phyloP scores from a whole-genome alignment of 306 rosid species.

The Medicago truncatula region MtrunA17r5.0-ANR NC_053047.1:13804501-13805000 shows the following conservation, averaged over 20 bases:
- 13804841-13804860: not conserved
- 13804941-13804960: slow-evolving; percentile 98
- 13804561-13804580: not conserved
- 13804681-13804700: not conserved
- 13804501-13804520: not conserved
- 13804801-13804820: too few species aligned
- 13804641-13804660: not conserved
- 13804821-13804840: not conserved
- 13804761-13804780: not conserved
- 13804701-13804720: not conserved
- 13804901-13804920: slow-evolving; percentile 45
- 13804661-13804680: not conserved
- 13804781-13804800: not conserved
- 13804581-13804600: not conserved
- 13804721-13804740: not conserved
- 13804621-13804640: too few species aligned
- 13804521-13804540: not conserved
- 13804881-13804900: too few species aligned
- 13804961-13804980: slow-evolving; percentile 96
- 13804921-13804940: slow-evolving; percentile 97
- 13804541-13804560: not conserved
- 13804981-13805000: slow-evolving; percentile 91
- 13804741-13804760: not conserved
- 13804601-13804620: too few species aligned
- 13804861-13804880: too few species aligned